Conservation (phyloP, 306 rosid genomes). For the Quercus aquifolioides region DNA sequence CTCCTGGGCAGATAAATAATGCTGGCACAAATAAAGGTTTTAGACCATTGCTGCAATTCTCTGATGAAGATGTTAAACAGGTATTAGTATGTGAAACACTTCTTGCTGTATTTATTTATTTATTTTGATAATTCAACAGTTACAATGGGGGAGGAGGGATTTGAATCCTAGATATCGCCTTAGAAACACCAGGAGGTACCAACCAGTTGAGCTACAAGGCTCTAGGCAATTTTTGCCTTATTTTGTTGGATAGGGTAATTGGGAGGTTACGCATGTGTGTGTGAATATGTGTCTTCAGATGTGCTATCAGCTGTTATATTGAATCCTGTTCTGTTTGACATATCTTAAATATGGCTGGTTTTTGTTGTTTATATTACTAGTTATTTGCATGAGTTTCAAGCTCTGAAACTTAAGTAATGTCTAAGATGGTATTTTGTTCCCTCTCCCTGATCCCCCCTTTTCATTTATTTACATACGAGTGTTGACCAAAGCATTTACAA, state of each 20-base stretch:
- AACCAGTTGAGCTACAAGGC: too few species aligned
- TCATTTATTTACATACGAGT: not conserved
- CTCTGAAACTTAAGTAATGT: not conserved
- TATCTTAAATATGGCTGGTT: not conserved
- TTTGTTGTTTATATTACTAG: not conserved
- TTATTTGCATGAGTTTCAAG: not conserved
- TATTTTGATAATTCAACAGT: too few species aligned
- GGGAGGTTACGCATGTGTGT: not conserved
- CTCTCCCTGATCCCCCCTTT: not conserved
- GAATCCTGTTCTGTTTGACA: not conserved
- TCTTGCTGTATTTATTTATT: not conserved
- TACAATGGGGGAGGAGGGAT: too few species aligned
- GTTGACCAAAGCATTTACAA: not conserved
- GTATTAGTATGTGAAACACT: slow-evolving; percentile 26
- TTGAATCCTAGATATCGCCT: too few species aligned
- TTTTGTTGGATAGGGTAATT: not conserved
- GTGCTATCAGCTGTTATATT: not conserved
- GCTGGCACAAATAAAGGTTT: slow-evolving; percentile 95
- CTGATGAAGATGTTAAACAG: slow-evolving; percentile 90
- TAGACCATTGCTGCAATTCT: slow-evolving; percentile 85
- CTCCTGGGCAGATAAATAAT: slow-evolving; percentile 68
- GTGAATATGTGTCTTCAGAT: not conserved
- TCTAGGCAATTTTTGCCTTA: not conserved
- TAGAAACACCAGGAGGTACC: too few species aligned
- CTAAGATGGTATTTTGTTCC: too few species aligned